Evolutionary conservation across 306 rosid species (phyloP), one percentile per base, ranked within the genome.

Genomic region (Prinsepia uniflora): DNA sequence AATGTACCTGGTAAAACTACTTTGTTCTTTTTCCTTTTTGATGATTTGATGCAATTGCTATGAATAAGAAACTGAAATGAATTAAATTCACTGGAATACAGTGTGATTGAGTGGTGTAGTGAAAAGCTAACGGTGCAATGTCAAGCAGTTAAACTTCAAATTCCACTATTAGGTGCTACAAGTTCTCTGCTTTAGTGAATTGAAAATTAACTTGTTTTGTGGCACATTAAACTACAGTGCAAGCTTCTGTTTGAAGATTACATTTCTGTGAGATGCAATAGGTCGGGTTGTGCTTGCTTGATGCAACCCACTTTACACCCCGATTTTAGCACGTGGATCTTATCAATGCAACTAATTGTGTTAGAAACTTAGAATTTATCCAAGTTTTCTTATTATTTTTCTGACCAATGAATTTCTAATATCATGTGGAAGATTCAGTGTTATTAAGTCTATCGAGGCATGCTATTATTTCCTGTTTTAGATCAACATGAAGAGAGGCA

Each of bases 1-100:
- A 86, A 85, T 82, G 96, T 90, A n/a, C 96, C 96, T 42, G 96
- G 96, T 92, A 75, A 74, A 74, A 47, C 36, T 8, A 3, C 66
- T 57, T 19, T 55, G 47, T 14, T 3, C 20, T 59, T 68, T 40
- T 30, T 40, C n/a, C 0, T 1, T 49, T 50, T 39, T 14, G 39
- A 13, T n/a, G n/a, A 1, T 68, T 19, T 19, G 39, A n/a, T 67
- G 61, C 34, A 10, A 49, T 64, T 34, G 36, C 42, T 19, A 18
- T 43, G 39, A 5, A 4, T 42, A 8, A 61, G 46, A 61, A 61
- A 17, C 46, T 15, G 46, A 4, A 17, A 17, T 39, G 43, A 61
- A 30, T 30, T 30, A 30, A 30, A 30, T 30, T 30, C 36, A 30
- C 36, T 30, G 36, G 36, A 30, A 30, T 2, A 30, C 36, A 30